A percentile compares a stretch with the other conserved stretches of the same genome.
phyloP scores from a whole-genome alignment of 805 yeast genomes.

The Metschnikowia koreensis region DNA sequence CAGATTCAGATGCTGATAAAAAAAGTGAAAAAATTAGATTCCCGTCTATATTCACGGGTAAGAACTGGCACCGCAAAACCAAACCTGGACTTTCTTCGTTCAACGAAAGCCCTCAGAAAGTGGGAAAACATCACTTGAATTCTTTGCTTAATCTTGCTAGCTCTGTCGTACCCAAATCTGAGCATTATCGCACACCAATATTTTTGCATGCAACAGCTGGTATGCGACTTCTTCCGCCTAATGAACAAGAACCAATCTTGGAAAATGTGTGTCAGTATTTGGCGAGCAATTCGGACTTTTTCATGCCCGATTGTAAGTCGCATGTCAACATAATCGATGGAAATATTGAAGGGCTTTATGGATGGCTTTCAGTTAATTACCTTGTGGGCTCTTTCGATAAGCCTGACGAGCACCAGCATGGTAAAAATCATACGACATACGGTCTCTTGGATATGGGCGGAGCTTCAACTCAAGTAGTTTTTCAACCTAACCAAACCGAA shows the following conservation, averaged over 20 bases:
- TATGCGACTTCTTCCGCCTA: slow-evolving; percentile 55
- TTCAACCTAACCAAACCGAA: slow-evolving; percentile 53
- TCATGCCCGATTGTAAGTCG: slow-evolving; percentile 57
- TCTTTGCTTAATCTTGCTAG: slow-evolving; percentile 48
- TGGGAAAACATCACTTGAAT: slow-evolving; percentile 52
- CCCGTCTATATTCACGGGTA: slow-evolving; percentile 34
- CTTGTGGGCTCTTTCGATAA: slow-evolving; percentile 45
- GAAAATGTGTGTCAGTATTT: slow-evolving; percentile 51
- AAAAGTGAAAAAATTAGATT: slow-evolving; percentile 4
- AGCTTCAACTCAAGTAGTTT: slow-evolving; percentile 63
- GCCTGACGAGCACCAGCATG: slow-evolving; percentile 39
- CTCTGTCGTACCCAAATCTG: slow-evolving; percentile 56
- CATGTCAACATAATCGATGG: slow-evolving; percentile 65
- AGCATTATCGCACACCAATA: slow-evolving; percentile 61
- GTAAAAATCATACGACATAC: slow-evolving; percentile 46
- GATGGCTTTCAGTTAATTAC: slow-evolving; percentile 65
- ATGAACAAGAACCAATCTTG: slow-evolving; percentile 47
- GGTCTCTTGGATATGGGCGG: slow-evolving; percentile 67
- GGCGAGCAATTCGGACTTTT: slow-evolving; percentile 46
- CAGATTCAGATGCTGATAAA: slow-evolving; percentile 9
- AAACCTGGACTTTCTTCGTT: slow-evolving; percentile 56
- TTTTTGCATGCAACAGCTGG: slow-evolving; percentile 73
- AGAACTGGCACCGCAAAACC: slow-evolving; percentile 50
- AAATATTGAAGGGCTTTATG: slow-evolving; percentile 62
- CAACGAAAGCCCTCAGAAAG: slow-evolving; percentile 44